Conservation (phyloP, 225 moss, liverwort and hornwort species). For the Pleurozium schreberi region DNA sequence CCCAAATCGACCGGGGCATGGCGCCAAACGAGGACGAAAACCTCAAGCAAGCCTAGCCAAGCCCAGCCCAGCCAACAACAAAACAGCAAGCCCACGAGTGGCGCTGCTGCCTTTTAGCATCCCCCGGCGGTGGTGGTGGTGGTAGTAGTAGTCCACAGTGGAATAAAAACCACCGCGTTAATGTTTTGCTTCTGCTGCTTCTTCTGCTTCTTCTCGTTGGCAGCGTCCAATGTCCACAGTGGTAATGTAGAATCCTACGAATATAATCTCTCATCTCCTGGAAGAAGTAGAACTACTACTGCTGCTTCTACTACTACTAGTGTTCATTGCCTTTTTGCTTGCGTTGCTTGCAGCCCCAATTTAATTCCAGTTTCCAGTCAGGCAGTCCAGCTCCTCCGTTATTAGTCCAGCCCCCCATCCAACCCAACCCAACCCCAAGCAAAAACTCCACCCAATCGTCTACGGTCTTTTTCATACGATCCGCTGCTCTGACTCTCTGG, state of each 20-base stretch:
- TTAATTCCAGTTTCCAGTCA: neutral
- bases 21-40: neutral
- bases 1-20: neutral
- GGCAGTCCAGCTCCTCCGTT: neutral
- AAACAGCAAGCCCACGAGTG: neutral
- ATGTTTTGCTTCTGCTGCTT: neutral
- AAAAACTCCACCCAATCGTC: neutral
- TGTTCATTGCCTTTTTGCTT: neutral
- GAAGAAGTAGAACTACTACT: neutral
- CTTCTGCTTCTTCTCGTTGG: neutral
- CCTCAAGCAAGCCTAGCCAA: neutral
- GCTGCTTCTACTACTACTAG: neutral
- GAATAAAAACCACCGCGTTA: neutral
- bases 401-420: neutral
- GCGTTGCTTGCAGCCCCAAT: neutral
- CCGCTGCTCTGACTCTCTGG: neutral
- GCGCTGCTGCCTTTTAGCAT: conserved; percentile 36
- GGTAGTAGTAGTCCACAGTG: conserved; percentile 2
- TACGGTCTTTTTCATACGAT: conserved; percentile 9
- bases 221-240: conserved; percentile 7
- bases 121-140: neutral
- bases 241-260: conserved; percentile 25
- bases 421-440: neutral
- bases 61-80: neutral
- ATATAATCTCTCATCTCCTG: conserved; percentile 1